Evolutionary conservation across 2,329 filamentous ascomycete genomes (phyloP).

Genomic region (Beauveria bassiana): DNA sequence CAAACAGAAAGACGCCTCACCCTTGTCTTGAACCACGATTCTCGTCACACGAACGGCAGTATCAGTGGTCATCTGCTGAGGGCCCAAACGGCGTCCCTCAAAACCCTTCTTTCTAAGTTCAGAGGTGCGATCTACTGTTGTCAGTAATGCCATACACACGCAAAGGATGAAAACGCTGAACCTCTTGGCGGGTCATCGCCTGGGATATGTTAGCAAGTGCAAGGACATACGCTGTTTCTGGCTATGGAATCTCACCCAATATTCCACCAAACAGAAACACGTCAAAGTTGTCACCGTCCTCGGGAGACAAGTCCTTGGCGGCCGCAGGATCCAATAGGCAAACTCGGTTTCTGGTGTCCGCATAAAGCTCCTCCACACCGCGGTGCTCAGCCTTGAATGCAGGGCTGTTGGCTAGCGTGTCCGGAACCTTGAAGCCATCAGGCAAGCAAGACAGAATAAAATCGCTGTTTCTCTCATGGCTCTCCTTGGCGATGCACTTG

Average conservation of each 20-base stretch:
- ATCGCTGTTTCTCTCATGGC: constrained; percentile 52
- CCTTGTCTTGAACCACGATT: constrained; percentile 75
- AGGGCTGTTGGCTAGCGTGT: constrained; percentile 43
- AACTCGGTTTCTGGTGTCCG: constrained; percentile 62
- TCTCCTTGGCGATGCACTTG: constrained; percentile 76
- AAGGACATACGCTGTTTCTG: not conserved
- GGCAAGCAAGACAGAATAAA: constrained; percentile 84
- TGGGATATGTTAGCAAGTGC: constrained; percentile 28
- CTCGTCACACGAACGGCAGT: constrained; percentile 92
- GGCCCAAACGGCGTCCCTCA: constrained; percentile 74
- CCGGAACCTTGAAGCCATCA: constrained; percentile 56
- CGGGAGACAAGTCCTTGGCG: constrained; percentile 69
- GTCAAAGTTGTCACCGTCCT: constrained; percentile 76
- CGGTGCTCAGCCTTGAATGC: constrained; percentile 65
- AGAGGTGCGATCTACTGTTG: constrained; percentile 69
- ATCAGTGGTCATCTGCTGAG: constrained; percentile 97
- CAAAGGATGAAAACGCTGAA: constrained; percentile 34
- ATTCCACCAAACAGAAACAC: constrained; percentile 95
- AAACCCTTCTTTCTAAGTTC: constrained; percentile 93
- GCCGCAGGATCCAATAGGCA: constrained; percentile 88
- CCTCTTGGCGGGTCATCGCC: constrained; percentile 91
- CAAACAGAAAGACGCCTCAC: constrained; percentile 39
- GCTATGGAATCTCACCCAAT: constrained; percentile 53
- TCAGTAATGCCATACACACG: constrained; percentile 15
- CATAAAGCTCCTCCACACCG: constrained; percentile 78